Percentiles rank a stretch among this genome's conserved stretches.
Conservation (phyloP, 805 yeast genomes). For the Sugiyamaella valdiviana region DNA sequence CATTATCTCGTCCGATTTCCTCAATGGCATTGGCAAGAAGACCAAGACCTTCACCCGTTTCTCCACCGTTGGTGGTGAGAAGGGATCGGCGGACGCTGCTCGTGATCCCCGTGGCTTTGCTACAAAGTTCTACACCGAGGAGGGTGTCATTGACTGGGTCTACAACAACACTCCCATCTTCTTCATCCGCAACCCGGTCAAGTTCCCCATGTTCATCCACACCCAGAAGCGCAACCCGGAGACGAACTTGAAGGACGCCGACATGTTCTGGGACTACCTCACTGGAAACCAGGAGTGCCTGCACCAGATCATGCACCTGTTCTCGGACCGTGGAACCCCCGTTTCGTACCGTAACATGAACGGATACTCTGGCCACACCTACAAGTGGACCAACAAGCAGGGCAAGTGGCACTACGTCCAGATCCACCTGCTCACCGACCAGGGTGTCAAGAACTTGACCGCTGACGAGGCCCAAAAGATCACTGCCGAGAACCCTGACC, state of each 20-base stretch:
- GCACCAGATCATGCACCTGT: conserved; percentile 52
- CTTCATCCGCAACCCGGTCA: conserved; percentile 57
- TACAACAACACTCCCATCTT: conserved; percentile 67
- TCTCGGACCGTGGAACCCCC: conserved; percentile 59
- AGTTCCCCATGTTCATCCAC: conserved; percentile 61
- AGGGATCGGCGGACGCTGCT: conserved; percentile 58
- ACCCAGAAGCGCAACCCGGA: conserved; percentile 66
- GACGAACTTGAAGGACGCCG: conserved; percentile 51
- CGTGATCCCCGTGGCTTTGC: conserved; percentile 70
- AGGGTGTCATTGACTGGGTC: conserved; percentile 67
- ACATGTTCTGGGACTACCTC: conserved; percentile 53
- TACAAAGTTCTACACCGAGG: conserved; percentile 59
- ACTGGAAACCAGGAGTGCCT: conserved; percentile 49
- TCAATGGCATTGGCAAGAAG: conserved; percentile 70
- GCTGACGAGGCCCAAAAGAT: conserved; percentile 43
- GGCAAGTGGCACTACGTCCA: conserved; percentile 51
- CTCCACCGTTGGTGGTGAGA: conserved; percentile 66
- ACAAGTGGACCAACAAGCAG: conserved; percentile 48
- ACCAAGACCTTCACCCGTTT: conserved; percentile 57
- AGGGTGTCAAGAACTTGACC: conserved; percentile 42
- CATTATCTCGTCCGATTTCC: conserved; percentile 44
- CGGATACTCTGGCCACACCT: conserved; percentile 62
- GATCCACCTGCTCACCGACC: conserved; percentile 47
- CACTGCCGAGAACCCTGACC: conserved; percentile 48
- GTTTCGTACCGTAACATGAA: conserved; percentile 49